A percentile compares a stretch with the other conserved stretches of the same genome.
phyloP scores from a whole-genome alignment of 257 asterid genomes.

The Scutellaria baicalensis region DNA sequence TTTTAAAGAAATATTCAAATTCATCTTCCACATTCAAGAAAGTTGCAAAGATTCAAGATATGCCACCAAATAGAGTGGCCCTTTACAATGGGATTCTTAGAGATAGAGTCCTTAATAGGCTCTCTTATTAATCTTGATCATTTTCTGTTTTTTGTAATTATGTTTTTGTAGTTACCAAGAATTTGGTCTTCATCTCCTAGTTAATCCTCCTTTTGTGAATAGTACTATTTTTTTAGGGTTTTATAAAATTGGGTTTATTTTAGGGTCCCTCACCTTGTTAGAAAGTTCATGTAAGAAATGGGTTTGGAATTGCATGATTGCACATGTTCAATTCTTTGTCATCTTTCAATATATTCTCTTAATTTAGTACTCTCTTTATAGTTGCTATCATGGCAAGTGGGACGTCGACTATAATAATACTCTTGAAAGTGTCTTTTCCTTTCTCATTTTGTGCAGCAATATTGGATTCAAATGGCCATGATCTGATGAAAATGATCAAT shows the following conservation, averaged over 20 bases:
- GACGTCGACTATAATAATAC: too few species aligned
- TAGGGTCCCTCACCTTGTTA: neutral
- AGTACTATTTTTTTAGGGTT: neutral
- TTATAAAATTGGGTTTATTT: too few species aligned
- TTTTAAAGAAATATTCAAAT: constrained; percentile 1
- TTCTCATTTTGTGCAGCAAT: too few species aligned
- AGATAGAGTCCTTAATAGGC: constrained; percentile 49
- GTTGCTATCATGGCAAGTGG: too few species aligned
- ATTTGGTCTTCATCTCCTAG: neutral
- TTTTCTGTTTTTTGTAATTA: neutral
- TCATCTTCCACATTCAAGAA: constrained; percentile 1
- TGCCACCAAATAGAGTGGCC: constrained; percentile 69
- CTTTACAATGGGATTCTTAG: constrained; percentile 67
- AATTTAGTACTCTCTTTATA: too few species aligned
- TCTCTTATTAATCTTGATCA: constrained; percentile 44
- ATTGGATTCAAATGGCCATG: too few species aligned
- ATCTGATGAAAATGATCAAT: too few species aligned
- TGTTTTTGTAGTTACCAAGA: neutral
- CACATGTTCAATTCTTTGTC: neutral
- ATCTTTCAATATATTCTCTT: neutral
- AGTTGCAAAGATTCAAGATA: constrained; percentile 26
- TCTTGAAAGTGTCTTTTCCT: too few species aligned
- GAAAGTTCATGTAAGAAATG: constrained; percentile 3
- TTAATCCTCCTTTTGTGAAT: neutral
- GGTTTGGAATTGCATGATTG: constrained; percentile 6